Evolutionary conservation across 208 protist species (phyloP).

Genomic region (Angomonas deanei): DNA sequence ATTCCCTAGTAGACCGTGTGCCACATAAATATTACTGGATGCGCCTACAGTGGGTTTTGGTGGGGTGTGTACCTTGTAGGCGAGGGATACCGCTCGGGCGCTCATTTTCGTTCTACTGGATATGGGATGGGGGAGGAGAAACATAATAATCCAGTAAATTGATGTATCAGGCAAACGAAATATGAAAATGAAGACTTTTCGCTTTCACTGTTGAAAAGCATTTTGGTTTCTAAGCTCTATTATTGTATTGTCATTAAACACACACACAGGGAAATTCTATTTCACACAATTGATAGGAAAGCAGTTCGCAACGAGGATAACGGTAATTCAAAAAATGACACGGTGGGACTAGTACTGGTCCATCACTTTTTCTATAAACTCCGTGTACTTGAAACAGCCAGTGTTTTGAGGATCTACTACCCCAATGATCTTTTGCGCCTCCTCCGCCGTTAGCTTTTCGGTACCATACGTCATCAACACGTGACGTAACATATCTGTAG

Average conservation of each 20-base stretch:
- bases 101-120: background rate
- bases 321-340: no score
- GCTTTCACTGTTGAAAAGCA: no score
- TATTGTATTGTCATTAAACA: no score
- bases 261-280: no score
- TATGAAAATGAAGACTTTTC: no score
- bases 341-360: constrained; percentile 13
- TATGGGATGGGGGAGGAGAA: background rate
- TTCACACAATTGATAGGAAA: no score
- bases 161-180: no score
- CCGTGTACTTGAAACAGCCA: constrained; percentile 85
- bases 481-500: constrained; percentile 78
- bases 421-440: constrained; percentile 68
- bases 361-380: constrained; percentile 83
- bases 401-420: constrained; percentile 77
- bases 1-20: constrained; percentile 77
- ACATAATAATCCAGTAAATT: background rate
- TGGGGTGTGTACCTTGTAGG: constrained; percentile 5
- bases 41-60: constrained; percentile 13
- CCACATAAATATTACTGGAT: constrained; percentile 45
- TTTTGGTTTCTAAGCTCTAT: no score
- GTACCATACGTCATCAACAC: constrained; percentile 86
- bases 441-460: constrained; percentile 76
- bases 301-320: no score
- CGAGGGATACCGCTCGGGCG: constrained; percentile 11